phyloP scores from a whole-genome alignment of 805 yeast species.

The Yamadazyma ubonensis region DNA sequence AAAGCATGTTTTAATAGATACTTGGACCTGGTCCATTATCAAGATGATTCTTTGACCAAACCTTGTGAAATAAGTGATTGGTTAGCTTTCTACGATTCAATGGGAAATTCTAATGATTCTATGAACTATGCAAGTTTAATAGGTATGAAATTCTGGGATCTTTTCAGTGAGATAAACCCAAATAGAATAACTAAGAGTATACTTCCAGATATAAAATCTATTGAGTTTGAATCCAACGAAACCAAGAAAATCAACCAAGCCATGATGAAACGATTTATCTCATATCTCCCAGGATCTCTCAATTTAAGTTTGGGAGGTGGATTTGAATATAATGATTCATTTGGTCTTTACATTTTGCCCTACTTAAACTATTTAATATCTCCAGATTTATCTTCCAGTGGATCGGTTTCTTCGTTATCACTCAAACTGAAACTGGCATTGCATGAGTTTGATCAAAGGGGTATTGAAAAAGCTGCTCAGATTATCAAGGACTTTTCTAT shows the following conservation, averaged over 20 bases:
- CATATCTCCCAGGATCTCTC: slow-evolving; percentile 27
- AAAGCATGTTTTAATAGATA: slow-evolving; percentile 71
- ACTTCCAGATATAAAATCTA: slow-evolving; percentile 30
- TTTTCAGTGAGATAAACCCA: slow-evolving; percentile 61
- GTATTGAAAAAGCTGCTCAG: slow-evolving; percentile 36
- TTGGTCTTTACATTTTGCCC: slow-evolving; percentile 35
- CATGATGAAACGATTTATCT: slow-evolving; percentile 28
- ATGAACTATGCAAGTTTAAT: slow-evolving; percentile 55
- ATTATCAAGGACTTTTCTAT: slow-evolving; percentile 42
- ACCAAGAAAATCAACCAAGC: slow-evolving; percentile 31
- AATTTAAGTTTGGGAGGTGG: slow-evolving; percentile 30
- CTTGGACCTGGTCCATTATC: slow-evolving; percentile 54
- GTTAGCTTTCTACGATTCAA: slow-evolving; percentile 68
- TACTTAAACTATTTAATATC: slow-evolving; percentile 29
- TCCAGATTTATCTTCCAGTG: slow-evolving; percentile 24
- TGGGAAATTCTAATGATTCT: slow-evolving; percentile 39
- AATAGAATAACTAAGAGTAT: slow-evolving; percentile 19
- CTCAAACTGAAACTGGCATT: slow-evolving; percentile 23
- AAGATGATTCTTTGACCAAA: slow-evolving; percentile 61
- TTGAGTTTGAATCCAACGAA: slow-evolving; percentile 44
- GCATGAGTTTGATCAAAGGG: slow-evolving; percentile 26
- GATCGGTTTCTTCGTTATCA: slow-evolving; percentile 17
- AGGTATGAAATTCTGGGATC: slow-evolving; percentile 59
- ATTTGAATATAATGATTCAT: slow-evolving; percentile 21
- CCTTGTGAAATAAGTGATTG: slow-evolving; percentile 70